phyloP scores from a whole-genome alignment of 305 asterid genomes.

The Rubia tinctorum region DNA sequence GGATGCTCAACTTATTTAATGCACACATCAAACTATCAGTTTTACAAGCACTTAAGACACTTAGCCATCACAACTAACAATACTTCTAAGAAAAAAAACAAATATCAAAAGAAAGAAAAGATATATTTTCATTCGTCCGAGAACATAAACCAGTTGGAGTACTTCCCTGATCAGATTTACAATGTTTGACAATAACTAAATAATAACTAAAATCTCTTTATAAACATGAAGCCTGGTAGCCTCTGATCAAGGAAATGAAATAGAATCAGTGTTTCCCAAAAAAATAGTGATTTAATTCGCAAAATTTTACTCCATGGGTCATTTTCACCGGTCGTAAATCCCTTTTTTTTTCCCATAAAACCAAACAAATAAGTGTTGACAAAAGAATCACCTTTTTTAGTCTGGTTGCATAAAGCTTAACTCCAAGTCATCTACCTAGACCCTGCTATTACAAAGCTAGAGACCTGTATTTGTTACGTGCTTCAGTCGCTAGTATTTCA shows the following conservation, averaged over 20 bases:
- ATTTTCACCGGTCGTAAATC: too few species aligned
- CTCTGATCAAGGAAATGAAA: too few species aligned
- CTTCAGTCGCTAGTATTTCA: constrained; percentile 68
- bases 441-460: constrained; percentile 62
- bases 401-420: constrained; percentile 87
- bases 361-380: not conserved
- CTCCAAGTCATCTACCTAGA: constrained; percentile 77
- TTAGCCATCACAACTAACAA: not conserved
- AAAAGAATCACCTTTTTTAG: constrained; percentile 56
- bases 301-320: too few species aligned
- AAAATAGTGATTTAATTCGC: too few species aligned
- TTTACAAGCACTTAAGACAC: not conserved
- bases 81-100: not conserved
- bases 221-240: too few species aligned
- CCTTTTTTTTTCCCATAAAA: too few species aligned
- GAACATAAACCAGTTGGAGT: not conserved
- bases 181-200: too few species aligned
- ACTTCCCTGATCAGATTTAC: too few species aligned
- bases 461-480: constrained; percentile 67
- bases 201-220: too few species aligned
- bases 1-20: constrained; percentile 55
- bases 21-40: not conserved
- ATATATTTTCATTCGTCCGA: not conserved
- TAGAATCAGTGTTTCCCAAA: too few species aligned
- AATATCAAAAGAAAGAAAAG: not conserved